Evolutionary conservation across 2,329 filamentous ascomycete genomes (phyloP), one percentile per base, ranked within the genome.

Genomic region (Aspergillus proliferans): DNA sequence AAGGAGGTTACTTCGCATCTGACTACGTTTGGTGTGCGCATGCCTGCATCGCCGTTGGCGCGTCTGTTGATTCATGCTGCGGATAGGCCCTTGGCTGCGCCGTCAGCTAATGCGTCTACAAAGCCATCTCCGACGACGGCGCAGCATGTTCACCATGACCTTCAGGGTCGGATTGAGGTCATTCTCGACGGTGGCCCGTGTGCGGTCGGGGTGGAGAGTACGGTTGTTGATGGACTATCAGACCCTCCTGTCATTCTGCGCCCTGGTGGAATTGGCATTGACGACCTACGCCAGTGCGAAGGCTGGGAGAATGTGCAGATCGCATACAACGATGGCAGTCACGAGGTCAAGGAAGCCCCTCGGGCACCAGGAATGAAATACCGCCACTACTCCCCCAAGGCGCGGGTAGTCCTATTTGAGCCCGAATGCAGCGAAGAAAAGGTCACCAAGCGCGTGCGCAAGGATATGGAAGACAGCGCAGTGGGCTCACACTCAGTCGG

Each of bases 311-410:
- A 80, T 36, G 87, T 89, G 1, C 76, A 79, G 52, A 82, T 86
- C 51, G 92, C 81, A 9, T 97, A 96, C 68, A 83, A 85, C 62
- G 89, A 95, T 60, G 78, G 79, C 49, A 82, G 82, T 14, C 82
- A 88, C 59, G 76, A 81, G 18, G 85, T 81, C 4, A 81, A 80
- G 45, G 73, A 69, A 46, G 78, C 79, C 8, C 93, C 93, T 0
- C 79, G 88, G 49, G 93, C 93, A 1, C 93, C 93, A 0, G 93
- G 93, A 1, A 98, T 98, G 93, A 98, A 98, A 71, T 98, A 98
- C 67, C 88, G 93, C 65, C 93, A 98, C 67, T 98, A 98, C 64
- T 95, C 91, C 40, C 93, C 93, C 1, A 88, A 85, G 67, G 94
- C 93, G 1, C 83, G 79, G 42, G 91, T 98, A 2, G 74, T 95